Percentiles rank a stretch among this genome's conserved stretches.
Evolutionary conservation across 768 basidiomycete genomes (phyloP).

Genomic region (Lactifluus hygrophoroides): DNA sequence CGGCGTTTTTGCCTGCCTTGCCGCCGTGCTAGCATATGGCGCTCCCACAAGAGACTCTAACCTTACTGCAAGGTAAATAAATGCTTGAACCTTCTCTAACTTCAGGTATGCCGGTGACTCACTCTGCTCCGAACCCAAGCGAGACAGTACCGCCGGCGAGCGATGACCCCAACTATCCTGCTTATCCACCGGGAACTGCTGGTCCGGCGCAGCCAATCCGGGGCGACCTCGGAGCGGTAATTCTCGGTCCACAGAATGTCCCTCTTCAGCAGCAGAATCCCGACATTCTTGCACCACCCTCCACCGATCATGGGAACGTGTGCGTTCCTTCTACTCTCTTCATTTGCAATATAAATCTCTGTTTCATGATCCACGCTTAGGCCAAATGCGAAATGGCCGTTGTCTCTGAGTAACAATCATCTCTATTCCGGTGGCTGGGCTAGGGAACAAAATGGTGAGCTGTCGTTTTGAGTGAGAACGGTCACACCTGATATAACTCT

Average conservation of each 20-base stretch:
- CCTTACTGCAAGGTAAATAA: background rate
- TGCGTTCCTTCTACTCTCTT: conserved; percentile 9
- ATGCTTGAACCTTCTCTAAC: background rate
- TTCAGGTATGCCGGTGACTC: background rate
- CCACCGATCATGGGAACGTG: conserved; percentile 51
- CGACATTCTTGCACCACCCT: conserved; percentile 50
- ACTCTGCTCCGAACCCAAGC: background rate
- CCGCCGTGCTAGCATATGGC: background rate
- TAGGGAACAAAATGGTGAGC: conserved; percentile 43
- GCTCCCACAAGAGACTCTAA: background rate
- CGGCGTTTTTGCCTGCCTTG: background rate
- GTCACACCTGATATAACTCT: background rate
- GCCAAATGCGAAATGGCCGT: conserved; percentile 48
- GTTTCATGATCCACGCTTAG: conserved; percentile 23
- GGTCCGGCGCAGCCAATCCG: conserved; percentile 37
- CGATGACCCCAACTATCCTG: conserved; percentile 24
- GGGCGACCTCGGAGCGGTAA: conserved; percentile 33
- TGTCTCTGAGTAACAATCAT: conserved; percentile 47
- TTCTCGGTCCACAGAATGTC: conserved; percentile 52
- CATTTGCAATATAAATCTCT: background rate
- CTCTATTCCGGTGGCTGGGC: conserved; percentile 54
- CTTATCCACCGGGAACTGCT: conserved; percentile 20
- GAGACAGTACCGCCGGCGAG: conserved; percentile 23
- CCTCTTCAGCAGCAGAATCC: conserved; percentile 49
- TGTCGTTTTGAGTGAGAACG: background rate